These are phyloP conservation scores for Prunus salicina DNA, from an alignment of 306 rosid species.

Conservation along the genomic window DNA sequence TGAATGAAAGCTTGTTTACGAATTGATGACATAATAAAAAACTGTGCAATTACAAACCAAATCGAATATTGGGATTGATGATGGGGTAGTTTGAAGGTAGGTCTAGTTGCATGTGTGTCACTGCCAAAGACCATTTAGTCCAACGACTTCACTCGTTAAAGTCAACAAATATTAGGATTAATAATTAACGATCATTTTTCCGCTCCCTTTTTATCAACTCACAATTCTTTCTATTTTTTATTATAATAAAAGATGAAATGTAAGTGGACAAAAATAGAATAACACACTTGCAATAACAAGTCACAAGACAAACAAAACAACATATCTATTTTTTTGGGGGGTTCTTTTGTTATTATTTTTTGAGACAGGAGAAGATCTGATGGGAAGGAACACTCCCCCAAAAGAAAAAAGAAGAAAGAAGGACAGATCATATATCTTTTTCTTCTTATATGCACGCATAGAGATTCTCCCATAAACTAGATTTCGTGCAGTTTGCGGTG, in stretches of 20 bases:
- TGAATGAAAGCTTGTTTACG: too few species aligned
- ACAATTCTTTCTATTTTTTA: too few species aligned
- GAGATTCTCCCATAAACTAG: constrained; percentile 11
- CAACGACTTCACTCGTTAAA: constrained; percentile 30
- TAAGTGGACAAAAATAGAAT: too few species aligned
- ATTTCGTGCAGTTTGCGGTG: too few species aligned
- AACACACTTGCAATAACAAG: neutral
- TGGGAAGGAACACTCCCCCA: neutral
- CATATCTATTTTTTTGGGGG: neutral
- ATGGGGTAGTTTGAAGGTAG: constrained; percentile 43
- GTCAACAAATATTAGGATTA: constrained; percentile 1
- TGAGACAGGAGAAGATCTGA: neutral
- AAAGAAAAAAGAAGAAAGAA: neutral
- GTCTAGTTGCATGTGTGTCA: constrained; percentile 27
- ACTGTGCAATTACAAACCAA: neutral
- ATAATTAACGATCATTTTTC: too few species aligned
- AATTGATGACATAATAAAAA: neutral
- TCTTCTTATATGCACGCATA: neutral
- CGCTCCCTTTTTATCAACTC: rapidly evolving
- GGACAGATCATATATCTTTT: too few species aligned
- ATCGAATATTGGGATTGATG: neutral
- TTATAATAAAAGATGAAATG: too few species aligned
- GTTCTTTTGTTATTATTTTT: neutral
- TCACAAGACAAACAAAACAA: neutral
- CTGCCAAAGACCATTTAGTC: constrained; percentile 12